phyloP scores from a whole-genome alignment of 2,329 filamentous ascomycete species.

The Trichoderma oligosporum region DNA sequence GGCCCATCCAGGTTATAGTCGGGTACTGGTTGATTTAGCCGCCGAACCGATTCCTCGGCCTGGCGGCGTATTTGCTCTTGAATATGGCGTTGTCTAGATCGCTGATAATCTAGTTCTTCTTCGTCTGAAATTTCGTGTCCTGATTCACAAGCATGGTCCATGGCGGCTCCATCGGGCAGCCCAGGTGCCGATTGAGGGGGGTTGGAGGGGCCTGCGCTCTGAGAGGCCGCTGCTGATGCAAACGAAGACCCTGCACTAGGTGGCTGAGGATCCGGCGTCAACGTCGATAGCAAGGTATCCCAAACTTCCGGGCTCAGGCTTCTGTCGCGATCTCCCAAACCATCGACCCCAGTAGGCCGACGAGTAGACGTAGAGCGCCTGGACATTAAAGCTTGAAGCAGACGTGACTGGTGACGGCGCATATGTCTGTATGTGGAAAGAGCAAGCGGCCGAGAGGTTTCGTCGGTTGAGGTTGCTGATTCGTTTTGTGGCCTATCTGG shows the following conservation, averaged over 20 bases:
- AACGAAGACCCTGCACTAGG: conserved; percentile 83
- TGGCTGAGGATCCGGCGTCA: conserved; percentile 75
- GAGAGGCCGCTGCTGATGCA: conserved; percentile 53
- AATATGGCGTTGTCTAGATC: conserved; percentile 19
- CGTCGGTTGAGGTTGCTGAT: conserved; percentile 1
- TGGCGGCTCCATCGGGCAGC: conserved; percentile 32
- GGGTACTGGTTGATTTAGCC: conserved; percentile 19
- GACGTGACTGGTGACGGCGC: conserved; percentile 6
- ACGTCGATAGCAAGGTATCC: conserved; percentile 75
- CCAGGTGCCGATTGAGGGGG: conserved; percentile 37
- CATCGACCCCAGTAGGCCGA: conserved; percentile 50
- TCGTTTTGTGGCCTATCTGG: background rate
- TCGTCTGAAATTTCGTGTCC: conserved; percentile 54
- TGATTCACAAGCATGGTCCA: conserved; percentile 48
- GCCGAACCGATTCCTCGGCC: background rate
- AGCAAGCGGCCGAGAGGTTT: background rate
- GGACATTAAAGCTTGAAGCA: background rate
- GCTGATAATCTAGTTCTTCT: conserved; percentile 48
- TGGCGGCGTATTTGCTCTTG: conserved; percentile 3
- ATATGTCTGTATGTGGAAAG: background rate
- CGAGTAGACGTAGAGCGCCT: background rate
- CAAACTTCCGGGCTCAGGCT: conserved; percentile 77
- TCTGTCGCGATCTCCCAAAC: conserved; percentile 78
- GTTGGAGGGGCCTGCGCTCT: conserved; percentile 40
- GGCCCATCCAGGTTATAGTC: conserved; percentile 22